Conservation (phyloP, 2,329 filamentous ascomycete genomes). For the Penicillium sp. region DNA sequence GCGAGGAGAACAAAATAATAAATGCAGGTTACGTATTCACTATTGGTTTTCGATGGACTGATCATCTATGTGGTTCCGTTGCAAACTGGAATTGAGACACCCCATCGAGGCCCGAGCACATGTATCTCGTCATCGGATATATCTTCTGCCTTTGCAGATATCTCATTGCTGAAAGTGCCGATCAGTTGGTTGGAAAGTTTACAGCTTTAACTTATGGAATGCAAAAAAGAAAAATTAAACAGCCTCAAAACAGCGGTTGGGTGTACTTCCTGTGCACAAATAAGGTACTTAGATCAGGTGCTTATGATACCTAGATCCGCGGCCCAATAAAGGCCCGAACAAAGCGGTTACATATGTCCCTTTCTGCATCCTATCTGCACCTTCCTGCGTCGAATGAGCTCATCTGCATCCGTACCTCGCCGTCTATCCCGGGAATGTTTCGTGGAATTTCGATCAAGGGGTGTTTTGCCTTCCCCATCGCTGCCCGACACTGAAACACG, state of each 20-base stretch:
- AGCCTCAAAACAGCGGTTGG: not conserved
- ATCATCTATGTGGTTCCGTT: not conserved
- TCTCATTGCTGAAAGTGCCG: not conserved
- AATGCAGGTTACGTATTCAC: not conserved
- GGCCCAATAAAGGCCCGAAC: not conserved
- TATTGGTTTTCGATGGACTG: not conserved
- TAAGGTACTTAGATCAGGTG: not conserved
- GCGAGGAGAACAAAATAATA: not conserved
- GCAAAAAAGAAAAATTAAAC: not conserved
- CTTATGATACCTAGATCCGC: not conserved
- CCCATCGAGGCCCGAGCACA: constrained; percentile 1
- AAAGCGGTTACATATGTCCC: not conserved
- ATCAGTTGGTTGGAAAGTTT: not conserved
- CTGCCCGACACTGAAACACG: constrained; percentile 10
- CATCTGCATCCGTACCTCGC: constrained; percentile 5
- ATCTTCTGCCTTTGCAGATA: not conserved
- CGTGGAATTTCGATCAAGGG: constrained; percentile 31
- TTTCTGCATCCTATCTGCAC: not conserved
- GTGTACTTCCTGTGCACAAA: not conserved
- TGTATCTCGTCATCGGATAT: not conserved
- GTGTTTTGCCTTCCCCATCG: constrained; percentile 18
- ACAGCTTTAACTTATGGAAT: not conserved
- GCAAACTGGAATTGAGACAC: not conserved
- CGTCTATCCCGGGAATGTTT: constrained; percentile 25
- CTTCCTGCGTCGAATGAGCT: constrained; percentile 13